Evolutionary conservation across 495 filamentous ascomycete genomes (phyloP), one percentile per base, ranked within the genome.

Genomic region (Talaromyces wortmannii): DNA sequence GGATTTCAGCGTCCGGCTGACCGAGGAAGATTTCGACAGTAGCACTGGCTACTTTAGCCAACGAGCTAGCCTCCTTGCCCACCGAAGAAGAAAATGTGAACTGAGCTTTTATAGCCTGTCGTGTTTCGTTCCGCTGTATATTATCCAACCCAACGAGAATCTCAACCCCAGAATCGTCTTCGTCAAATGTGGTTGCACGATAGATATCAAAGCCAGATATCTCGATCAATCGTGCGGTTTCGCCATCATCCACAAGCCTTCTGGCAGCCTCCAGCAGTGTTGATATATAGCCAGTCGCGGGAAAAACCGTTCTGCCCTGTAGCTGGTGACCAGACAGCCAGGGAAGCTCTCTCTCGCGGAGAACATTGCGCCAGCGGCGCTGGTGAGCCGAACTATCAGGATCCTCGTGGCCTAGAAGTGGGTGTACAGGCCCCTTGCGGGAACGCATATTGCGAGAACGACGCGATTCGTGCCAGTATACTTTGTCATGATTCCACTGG

Each of bases 251-350:
- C 1, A 30, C 5, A 8, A 48, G 46, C 2, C 17, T 29, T 18
- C 29, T 1, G 4, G 75, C 63, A 0, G 75, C 77, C 52, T 81
- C 76, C 7, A 71, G 54, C 0, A 66, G 71, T 76, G 80, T 79
- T 15, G 67, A 64, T 18, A 78, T 48, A 53, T 69, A 80, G 0
- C 66, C 74, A 0, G 76, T 63, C 2, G 51, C 64, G 0, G 79
- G 79, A 57, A 80, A 81, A 1, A 80, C 59, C 7, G 70, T 57
- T 15, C 72, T 63, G 1, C 53, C 58, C 10, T 65, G 60, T 5
- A 80, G 60, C 8, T 46, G 32, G 55, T 83, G 80, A 46, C 79
- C 76, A 5, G 59, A 49, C 6, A 80, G 51, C 81, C 81, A 84
- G 0, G 76, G 76, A 0, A 72, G 61, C 11, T 75, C 65, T 18